Conservation (phyloP, 805 yeast species). For the Pichia deserticola region DNA sequence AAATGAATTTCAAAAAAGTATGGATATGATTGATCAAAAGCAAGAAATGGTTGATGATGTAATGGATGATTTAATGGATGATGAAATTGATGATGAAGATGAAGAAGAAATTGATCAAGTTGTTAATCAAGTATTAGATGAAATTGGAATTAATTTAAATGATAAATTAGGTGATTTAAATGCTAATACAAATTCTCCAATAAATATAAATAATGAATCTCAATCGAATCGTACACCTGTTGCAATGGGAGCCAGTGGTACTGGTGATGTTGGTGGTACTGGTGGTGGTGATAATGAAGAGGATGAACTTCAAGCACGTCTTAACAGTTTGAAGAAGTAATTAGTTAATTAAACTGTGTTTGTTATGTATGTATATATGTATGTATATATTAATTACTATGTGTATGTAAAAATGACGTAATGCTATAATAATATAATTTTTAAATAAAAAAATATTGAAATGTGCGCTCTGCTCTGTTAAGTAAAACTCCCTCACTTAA, state of each 20-base stretch:
- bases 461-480: too few species aligned
- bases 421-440: too few species aligned
- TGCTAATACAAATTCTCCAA: background rate
- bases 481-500: too few species aligned
- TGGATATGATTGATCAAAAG: constrained; percentile 96
- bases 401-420: too few species aligned
- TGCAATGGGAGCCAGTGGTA: constrained; percentile 4
- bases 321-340: constrained; percentile 66
- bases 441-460: too few species aligned
- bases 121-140: constrained; percentile 87
- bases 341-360: too few species aligned
- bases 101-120: constrained; percentile 83
- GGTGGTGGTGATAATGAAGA: constrained; percentile 47
- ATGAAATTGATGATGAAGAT: constrained; percentile 77
- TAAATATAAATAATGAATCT: background rate
- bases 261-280: constrained; percentile 39
- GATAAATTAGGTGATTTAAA: constrained; percentile 30
- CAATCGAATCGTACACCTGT: constrained; percentile 14
- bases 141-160: constrained; percentile 83
- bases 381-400: too few species aligned
- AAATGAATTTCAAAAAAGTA: constrained; percentile 90
- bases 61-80: constrained; percentile 92
- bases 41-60: constrained; percentile 99
- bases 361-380: too few species aligned
- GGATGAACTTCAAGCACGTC: constrained; percentile 83